A percentile compares a stretch with the other conserved stretches of the same genome.
Evolutionary conservation across 2,329 filamentous ascomycete species (phyloP).

Genomic region (Fusarium pseudoanthophilum): DNA sequence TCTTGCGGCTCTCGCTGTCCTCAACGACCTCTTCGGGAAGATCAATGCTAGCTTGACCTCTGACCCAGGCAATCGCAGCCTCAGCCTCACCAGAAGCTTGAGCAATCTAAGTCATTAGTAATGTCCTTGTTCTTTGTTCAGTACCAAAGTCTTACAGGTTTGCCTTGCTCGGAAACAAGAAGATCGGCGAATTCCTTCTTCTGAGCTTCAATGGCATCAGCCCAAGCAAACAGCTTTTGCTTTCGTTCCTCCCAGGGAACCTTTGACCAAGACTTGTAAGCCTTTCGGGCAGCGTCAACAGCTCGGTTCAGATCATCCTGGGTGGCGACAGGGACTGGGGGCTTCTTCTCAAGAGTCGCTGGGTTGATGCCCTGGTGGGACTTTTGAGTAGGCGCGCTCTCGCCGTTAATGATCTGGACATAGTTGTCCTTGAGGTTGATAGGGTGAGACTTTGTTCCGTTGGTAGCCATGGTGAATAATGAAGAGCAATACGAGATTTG

Average conservation of each 20-base stretch:
- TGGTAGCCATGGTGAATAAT: constrained; percentile 16
- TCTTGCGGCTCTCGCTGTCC: constrained; percentile 46
- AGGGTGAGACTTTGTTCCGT: constrained; percentile 10
- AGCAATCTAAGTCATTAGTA: constrained; percentile 1
- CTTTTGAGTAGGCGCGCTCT: constrained; percentile 27
- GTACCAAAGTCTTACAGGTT: constrained; percentile 36
- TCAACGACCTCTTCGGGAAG: constrained; percentile 52
- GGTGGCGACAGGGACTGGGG: constrained; percentile 42
- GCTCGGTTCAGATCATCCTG: constrained; percentile 42
- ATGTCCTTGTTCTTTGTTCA: rapidly evolving
- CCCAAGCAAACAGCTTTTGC: constrained; percentile 38
- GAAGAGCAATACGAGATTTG: not conserved
- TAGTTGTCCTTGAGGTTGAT: constrained; percentile 30
- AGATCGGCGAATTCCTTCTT: constrained; percentile 39
- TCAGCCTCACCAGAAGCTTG: constrained; percentile 43
- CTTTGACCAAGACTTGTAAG: constrained; percentile 45
- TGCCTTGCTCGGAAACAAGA: constrained; percentile 45
- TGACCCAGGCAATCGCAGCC: constrained; percentile 43
- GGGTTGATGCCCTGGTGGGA: constrained; percentile 44
- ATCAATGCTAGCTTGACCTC: constrained; percentile 44
- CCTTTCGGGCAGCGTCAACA: constrained; percentile 37
- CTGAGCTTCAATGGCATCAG: constrained; percentile 39
- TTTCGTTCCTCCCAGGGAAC: constrained; percentile 39
- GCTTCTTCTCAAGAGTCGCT: constrained; percentile 47
- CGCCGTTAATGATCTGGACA: constrained; percentile 41